These are phyloP conservation scores for Colletotrichum sp. DNA, from an alignment of 2,329 filamentous ascomycete species.

Conservation along the genomic window DNA sequence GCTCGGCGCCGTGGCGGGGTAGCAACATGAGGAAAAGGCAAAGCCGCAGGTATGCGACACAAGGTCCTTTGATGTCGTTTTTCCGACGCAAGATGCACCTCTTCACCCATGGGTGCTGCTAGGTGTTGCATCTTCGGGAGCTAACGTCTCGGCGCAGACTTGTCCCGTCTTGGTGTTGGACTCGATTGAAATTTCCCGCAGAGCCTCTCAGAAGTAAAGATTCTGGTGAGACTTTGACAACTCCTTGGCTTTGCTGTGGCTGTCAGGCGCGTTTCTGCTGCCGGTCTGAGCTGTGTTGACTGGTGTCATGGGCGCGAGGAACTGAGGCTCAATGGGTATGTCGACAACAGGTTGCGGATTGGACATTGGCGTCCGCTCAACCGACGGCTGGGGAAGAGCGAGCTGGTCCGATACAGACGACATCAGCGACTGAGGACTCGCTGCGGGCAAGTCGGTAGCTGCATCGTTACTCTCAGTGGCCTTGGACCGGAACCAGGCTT, in stretches of 20 bases:
- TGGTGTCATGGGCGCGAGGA: not conserved
- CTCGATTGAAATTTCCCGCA: not conserved
- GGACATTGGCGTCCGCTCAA: not conserved
- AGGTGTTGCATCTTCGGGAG: not conserved
- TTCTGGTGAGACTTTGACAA: slow-evolving; percentile 15
- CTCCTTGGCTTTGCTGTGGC: slow-evolving; percentile 6
- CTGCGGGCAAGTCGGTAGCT: not conserved
- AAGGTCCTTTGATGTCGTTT: not conserved
- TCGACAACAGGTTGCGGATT: not conserved
- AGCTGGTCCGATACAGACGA: not conserved
- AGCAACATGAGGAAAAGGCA: not conserved
- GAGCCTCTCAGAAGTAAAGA: slow-evolving; percentile 9
- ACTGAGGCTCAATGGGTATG: slow-evolving; percentile 3
- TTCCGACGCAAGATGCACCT: not conserved
- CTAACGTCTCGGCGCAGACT: not conserved
- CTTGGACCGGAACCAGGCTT: slow-evolving; percentile 26
- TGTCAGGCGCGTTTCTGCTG: not conserved
- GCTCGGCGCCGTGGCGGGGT: slow-evolving; percentile 10
- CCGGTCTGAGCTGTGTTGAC: not conserved
- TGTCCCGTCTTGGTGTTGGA: not conserved
- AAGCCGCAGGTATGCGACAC: slow-evolving; percentile 12
- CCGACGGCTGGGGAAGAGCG: not conserved
- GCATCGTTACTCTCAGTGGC: not conserved
- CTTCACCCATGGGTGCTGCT: not conserved
- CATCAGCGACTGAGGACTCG: not conserved